Evolutionary conservation across 768 basidiomycete genomes (phyloP).

Genomic region (Podaxis sp.): DNA sequence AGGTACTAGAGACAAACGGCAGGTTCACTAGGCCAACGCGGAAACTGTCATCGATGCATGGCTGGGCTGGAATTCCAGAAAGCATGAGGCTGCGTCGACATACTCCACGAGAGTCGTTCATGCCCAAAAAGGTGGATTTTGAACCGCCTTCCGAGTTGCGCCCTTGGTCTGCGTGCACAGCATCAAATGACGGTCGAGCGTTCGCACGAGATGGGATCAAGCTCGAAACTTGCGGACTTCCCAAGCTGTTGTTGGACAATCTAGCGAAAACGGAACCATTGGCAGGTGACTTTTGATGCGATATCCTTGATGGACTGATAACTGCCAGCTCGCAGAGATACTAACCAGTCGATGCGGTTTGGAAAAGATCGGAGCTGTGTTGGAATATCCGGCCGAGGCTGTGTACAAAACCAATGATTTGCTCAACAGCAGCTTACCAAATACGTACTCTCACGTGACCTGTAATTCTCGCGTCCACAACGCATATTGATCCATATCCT

Average conservation of each 20-base stretch:
- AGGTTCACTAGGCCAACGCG: conserved; percentile 12
- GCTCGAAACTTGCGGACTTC: neutral
- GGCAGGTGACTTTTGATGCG: conserved; percentile 14
- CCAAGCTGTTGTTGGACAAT: conserved; percentile 6
- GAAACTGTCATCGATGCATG: conserved; percentile 14
- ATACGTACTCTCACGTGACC: conserved; percentile 2
- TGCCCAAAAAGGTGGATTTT: conserved; percentile 8
- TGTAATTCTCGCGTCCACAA: neutral
- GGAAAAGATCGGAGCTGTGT: neutral
- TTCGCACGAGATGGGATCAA: conserved; percentile 13
- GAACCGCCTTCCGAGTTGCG: conserved; percentile 12
- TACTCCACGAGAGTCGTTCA: conserved; percentile 5
- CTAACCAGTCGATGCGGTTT: conserved; percentile 3
- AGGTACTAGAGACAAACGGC: neutral
- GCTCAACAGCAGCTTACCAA: neutral
- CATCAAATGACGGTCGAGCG: neutral
- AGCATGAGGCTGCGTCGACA: conserved; percentile 11
- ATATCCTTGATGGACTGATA: conserved; percentile 10
- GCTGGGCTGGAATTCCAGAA: conserved; percentile 14
- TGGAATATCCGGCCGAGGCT: neutral
- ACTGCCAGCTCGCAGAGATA: conserved; percentile 7
- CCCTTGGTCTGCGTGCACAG: conserved; percentile 9
- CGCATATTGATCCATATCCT: conserved; percentile 11
- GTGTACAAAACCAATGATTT: neutral
- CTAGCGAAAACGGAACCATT: neutral